Base-by-base conservation (phyloP, 2,329 filamentous ascomycete genomes). In the Pseudopithomyces chartarum region DNA sequence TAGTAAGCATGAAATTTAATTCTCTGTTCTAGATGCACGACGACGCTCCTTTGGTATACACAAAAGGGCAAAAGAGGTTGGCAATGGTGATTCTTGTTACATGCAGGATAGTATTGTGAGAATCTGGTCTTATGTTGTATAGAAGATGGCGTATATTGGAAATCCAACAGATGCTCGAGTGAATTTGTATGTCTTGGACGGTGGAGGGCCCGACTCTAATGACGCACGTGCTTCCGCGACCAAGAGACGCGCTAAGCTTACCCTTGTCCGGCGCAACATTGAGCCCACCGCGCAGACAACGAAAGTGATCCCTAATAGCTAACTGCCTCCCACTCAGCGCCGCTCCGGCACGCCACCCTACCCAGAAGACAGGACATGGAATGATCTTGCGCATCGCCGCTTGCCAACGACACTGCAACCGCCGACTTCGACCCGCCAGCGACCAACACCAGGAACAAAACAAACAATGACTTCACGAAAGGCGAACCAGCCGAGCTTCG, bases 401-500 rank as follows among this genome's bases (percentile, higher is more conserved):
- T 17, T 44, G 4, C 29, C 6, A 39, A 17, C 15, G 7, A 17
- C 40, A 42, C 12, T 7, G 19, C 12, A 15, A 8, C 15, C 39
- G 22, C 32, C 38, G 34, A 17, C 2, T 6, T 15, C 15, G 15
- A 17, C 23, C 13, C 20, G 15, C 29, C 7, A 29, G 17, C 22
- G 38, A 50, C 13, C 32, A 7, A n/a, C 23, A 36, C 57, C 55
- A 39, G 36, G 47, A 6, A 47, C 19, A 26, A 59, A 49, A 66
- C 62, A 57, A 70, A 66, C 63, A 56, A 70, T 69, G 64, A 63
- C 69, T 26, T 64, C 65, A 43, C 62, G 70, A 45, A 66, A 74
- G 55, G 68, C 73, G 26, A 78, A 79, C 60, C 72, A 76, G 53
- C 79, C 80, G 11, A 78, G 73, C 32, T 82, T 79, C 68, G 79